phyloP scores from a whole-genome alignment of 31 red algal species.

The Odonthalia washingtoniensis region DNA sequence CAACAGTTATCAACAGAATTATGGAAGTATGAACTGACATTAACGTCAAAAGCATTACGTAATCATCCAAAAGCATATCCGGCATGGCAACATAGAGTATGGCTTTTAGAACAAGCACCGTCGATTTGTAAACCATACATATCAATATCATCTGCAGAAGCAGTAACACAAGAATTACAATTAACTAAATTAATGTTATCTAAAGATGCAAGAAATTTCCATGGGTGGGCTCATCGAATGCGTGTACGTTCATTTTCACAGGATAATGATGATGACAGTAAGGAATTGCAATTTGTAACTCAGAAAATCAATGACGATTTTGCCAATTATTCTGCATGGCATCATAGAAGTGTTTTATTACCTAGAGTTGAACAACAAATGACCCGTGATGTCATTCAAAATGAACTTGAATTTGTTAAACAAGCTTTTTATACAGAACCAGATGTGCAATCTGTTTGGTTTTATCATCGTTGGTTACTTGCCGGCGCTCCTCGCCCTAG shows the following conservation, averaged over 20 bases:
- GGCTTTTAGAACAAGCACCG: constrained; percentile 51
- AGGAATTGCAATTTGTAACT: constrained; percentile 70
- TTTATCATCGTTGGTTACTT: constrained; percentile 93
- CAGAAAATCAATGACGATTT: constrained; percentile 90
- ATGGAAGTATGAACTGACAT: constrained; percentile 67
- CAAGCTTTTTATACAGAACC: constrained; percentile 95
- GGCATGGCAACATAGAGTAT: constrained; percentile 92
- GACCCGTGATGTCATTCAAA: constrained; percentile 6
- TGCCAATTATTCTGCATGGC: constrained; percentile 96
- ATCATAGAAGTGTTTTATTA: constrained; percentile 83
- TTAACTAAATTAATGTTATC: constrained; percentile 76
- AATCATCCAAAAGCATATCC: constrained; percentile 92
- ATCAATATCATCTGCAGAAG: neutral
- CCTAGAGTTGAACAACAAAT: constrained; percentile 37
- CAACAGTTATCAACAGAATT: neutral
- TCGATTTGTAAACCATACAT: constrained; percentile 26
- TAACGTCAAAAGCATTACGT: constrained; percentile 70
- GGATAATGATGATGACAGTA: neutral
- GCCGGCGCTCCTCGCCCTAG: constrained; percentile 63
- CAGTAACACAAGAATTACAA: constrained; percentile 60
- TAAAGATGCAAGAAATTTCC: constrained; percentile 91
- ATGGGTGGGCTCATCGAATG: constrained; percentile 94
- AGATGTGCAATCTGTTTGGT: constrained; percentile 87
- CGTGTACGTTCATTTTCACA: constrained; percentile 58
- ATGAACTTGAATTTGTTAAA: constrained; percentile 79